Evolutionary conservation across 768 basidiomycete genomes (phyloP).

Genomic region (Kwoniella mangroviensis): DNA sequence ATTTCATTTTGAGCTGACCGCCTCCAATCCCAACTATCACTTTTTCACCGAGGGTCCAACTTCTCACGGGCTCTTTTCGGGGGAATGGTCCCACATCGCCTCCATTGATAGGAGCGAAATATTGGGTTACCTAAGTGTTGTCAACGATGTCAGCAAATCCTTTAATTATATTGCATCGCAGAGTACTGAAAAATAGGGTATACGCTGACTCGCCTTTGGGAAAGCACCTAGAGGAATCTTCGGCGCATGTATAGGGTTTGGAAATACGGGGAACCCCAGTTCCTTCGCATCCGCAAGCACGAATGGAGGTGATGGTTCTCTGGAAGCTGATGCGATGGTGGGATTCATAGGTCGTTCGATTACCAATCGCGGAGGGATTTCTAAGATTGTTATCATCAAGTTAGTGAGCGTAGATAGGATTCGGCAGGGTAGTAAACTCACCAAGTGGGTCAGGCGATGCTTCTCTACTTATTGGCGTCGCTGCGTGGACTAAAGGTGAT

Average conservation of each 20-base stretch:
- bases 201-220: slow-evolving; percentile 36
- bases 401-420: neutral
- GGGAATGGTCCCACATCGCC: slow-evolving; percentile 45
- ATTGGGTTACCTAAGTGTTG: slow-evolving; percentile 36
- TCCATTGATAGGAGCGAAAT: slow-evolving; percentile 43
- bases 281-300: slow-evolving; percentile 36
- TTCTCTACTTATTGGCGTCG: slow-evolving; percentile 23
- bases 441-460: slow-evolving; percentile 40
- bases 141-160: neutral
- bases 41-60: slow-evolving; percentile 33
- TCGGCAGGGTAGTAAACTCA: slow-evolving; percentile 17
- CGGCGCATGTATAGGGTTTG: slow-evolving; percentile 46
- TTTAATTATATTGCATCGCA: neutral
- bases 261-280: slow-evolving; percentile 44
- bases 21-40: slow-evolving; percentile 39
- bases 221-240: slow-evolving; percentile 40
- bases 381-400: neutral
- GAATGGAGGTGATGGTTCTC: slow-evolving; percentile 37
- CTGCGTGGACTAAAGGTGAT: slow-evolving; percentile 21
- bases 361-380: slow-evolving; percentile 7
- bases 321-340: slow-evolving; percentile 3
- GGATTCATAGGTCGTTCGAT: slow-evolving; percentile 8
- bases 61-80: slow-evolving; percentile 41
- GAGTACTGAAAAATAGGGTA: neutral
- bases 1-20: slow-evolving; percentile 40